Evolutionary conservation across 2,329 filamentous ascomycete species (phyloP), one percentile per base, ranked within the genome.

Genomic region (Aspergillus neoniger): DNA sequence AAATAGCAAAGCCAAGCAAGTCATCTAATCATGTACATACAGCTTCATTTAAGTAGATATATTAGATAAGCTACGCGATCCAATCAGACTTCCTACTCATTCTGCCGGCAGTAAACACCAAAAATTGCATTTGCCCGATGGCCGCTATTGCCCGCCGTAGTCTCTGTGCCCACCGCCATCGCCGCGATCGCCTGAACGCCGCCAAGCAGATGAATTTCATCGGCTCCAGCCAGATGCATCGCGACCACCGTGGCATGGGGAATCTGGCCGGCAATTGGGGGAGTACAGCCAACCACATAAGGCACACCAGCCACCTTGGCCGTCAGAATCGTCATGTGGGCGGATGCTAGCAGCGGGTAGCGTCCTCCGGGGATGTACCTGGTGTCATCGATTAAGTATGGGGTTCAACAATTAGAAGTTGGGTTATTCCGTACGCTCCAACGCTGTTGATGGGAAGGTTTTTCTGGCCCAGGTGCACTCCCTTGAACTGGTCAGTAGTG

Each of bases 241-340:
- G 83, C 83, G 0, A 82, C 81, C 4, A 85, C 74, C 0, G 82
- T 84, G 0, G 80, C 77, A 47, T 74, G 67, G 0, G 83, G 82
- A 21, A 85, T 74, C 54, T 80, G 55, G 2, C 82, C 83, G 0
- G 68, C 66, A 57, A 83, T 83, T 0, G 82, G 83, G 4, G 82
- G 83, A 5, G 83, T 85, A 67, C 80, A 84, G 12, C 72, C 82
- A 6, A 82, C 75, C 4, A 85, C 81, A 53, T 80, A 71, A n/a
- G 72, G 72, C 1, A 84, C 82, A 2, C 83, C 83, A 5, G 83
- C 82, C 4, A 81, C 80, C 65, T 85, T 85, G 21, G 82, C 82
- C 0, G 82, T 85, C 4, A 84, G 67, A 50, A 85, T 83, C 2
- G 82, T 84, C 83, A 84, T 85, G 67, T 85, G 83, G 2, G 81